Conservation (phyloP, 2,329 filamentous ascomycete genomes). For the Talaromyces sp. region DNA sequence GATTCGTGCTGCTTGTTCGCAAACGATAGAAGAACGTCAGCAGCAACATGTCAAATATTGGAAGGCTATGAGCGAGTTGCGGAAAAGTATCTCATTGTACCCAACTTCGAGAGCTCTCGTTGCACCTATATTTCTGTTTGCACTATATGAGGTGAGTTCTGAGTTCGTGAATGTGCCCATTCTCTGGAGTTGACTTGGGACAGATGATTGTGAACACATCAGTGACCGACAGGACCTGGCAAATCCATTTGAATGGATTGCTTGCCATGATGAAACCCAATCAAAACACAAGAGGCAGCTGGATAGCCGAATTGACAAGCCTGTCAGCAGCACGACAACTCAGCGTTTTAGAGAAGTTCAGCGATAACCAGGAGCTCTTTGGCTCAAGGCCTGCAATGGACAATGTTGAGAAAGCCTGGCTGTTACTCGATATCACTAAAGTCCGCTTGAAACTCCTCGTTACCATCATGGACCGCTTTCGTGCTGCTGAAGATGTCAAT, state of each 20-base stretch:
- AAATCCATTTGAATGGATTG: conserved; percentile 2
- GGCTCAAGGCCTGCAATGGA: not conserved
- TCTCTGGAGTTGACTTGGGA: not conserved
- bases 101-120: not conserved
- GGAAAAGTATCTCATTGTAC: not conserved
- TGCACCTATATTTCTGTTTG: conserved; percentile 9
- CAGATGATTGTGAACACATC: conserved; percentile 8
- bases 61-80: not conserved
- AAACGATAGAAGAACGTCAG: not conserved
- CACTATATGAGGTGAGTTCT: not conserved
- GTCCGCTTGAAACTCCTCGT: not conserved
- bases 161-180: no score
- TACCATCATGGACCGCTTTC: not conserved
- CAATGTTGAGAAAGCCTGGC: not conserved
- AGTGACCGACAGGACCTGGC: not conserved
- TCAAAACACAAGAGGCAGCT: not conserved
- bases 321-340: not conserved
- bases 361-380: not conserved
- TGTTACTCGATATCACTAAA: not conserved
- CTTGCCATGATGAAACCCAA: conserved; percentile 3
- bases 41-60: conserved; percentile 1
- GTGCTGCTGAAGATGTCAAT: not conserved
- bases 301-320: not conserved
- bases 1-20: not conserved
- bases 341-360: not conserved